Base-by-base conservation (phyloP, 2,329 filamentous ascomycete species). In the Xylaria sp. region DNA sequence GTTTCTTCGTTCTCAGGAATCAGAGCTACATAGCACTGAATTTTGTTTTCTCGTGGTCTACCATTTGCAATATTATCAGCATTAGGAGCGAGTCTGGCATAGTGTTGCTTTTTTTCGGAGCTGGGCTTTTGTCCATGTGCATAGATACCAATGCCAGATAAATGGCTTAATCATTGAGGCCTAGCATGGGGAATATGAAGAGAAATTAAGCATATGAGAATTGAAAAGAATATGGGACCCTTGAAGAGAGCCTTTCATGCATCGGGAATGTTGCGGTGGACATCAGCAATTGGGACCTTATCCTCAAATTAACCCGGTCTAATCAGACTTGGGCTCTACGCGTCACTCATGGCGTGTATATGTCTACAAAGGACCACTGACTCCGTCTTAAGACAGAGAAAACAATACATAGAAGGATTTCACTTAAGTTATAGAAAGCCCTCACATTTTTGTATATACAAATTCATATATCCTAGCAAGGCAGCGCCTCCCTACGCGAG, bases 401-500 rank as follows among this genome's bases (percentile, higher is more conserved):
- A 41, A 13, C 1, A 18, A 13, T 41, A 4, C 15, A 41, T 15
- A 18, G 10, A 13, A 15, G 10, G 13, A 13, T 15, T 15, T 2
- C 13, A 41, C 2, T 41, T 41, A 2, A 7, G 18, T 46, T 6
- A 46, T n/a, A 50, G 18, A 46, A 50, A 50, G 23, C 8, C 34
- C 10, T 37, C 34, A 8, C 5, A 37, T 37, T 18, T 48, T 15
- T 50, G 8, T 18, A 50, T 23, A 23, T 50, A 23, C 2, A 46
- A 20, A 46, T 18, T 2, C 13, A n/a, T 6, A 18, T 46, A 46
- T 5, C 6, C 18, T 7, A n/a, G 15, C 46, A 6, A 3, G 28
- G 9, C 13, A 50, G 10, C 6, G 23, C 50, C 18, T 15, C 41
- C 18, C 55, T 66, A 66, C 34, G 63, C 48, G 31, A 71, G 44